Evolutionary conservation across 2,329 filamentous ascomycete species (phyloP).

Genomic region (Alternaria angustiovoidea): DNA sequence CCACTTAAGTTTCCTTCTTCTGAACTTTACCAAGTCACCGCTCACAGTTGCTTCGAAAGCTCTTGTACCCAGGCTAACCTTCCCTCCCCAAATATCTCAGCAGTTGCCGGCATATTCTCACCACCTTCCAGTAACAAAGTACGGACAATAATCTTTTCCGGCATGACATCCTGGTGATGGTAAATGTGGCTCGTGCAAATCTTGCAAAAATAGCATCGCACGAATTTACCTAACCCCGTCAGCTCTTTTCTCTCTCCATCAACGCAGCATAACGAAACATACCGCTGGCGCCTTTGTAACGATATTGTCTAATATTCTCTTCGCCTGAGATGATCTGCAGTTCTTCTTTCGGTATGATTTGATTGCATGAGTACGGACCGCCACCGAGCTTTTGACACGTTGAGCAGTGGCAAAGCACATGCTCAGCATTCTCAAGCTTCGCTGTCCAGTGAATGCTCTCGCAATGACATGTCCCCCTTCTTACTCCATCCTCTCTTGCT

Average conservation of each 20-base stretch:
- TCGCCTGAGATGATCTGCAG: conserved; percentile 36
- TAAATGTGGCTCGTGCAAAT: conserved; percentile 53
- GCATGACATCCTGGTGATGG: conserved; percentile 52
- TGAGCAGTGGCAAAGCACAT: conserved; percentile 49
- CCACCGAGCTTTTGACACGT: conserved; percentile 49
- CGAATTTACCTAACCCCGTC: conserved; percentile 35
- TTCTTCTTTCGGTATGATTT: conserved; percentile 43
- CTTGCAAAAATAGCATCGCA: conserved; percentile 50
- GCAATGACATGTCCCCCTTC: conserved; percentile 46
- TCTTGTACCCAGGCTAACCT: conserved; percentile 46
- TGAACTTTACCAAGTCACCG: background rate
- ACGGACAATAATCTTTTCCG: conserved; percentile 51
- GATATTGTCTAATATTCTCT: conserved; percentile 35
- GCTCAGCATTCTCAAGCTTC: conserved; percentile 34
- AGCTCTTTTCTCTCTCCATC: conserved; percentile 29
- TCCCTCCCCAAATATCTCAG: conserved; percentile 52
- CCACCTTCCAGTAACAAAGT: conserved; percentile 51
- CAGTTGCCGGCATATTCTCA: conserved; percentile 43
- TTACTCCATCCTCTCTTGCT: conserved; percentile 13
- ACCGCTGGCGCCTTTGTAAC: conserved; percentile 25
- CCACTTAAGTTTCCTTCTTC: background rate
- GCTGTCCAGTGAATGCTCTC: conserved; percentile 37
- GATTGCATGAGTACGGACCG: conserved; percentile 48
- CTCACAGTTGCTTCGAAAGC: conserved; percentile 14
- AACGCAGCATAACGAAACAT: background rate